These are phyloP conservation scores for Discostella pseudostelligera DNA, from an alignment of 108 stramenopile genomes.

Conservation along the genomic window DNA sequence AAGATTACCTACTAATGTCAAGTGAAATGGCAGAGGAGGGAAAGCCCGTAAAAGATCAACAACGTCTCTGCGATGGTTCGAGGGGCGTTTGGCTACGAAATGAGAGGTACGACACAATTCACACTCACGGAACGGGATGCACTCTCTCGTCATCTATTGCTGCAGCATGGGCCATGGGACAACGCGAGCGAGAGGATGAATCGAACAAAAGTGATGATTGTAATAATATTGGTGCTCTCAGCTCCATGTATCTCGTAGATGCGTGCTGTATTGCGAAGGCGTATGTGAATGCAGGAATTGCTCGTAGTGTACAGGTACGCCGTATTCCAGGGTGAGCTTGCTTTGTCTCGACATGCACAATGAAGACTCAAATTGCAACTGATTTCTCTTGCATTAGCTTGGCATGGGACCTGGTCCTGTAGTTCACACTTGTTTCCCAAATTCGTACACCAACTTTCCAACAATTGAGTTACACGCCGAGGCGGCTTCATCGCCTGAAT, in stretches of 20 bases:
- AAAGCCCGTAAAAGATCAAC: constrained; percentile 39
- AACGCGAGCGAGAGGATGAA: constrained; percentile 35
- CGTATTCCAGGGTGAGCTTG: neutral
- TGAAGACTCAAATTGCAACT: no score
- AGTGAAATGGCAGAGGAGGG: constrained; percentile 36
- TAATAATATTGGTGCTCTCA: constrained; percentile 52
- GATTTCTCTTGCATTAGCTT: constrained; percentile 21
- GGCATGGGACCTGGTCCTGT: constrained; percentile 86
- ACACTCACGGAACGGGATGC: constrained; percentile 91
- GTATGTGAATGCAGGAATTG: constrained; percentile 82
- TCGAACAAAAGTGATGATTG: constrained; percentile 16
- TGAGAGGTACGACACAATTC: constrained; percentile 61
- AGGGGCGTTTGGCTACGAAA: constrained; percentile 78
- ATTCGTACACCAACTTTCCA: constrained; percentile 61
- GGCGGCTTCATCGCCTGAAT: constrained; percentile 10
- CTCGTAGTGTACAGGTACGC: constrained; percentile 51
- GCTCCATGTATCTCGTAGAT: constrained; percentile 60
- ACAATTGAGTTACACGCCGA: constrained; percentile 48
- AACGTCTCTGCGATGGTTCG: constrained; percentile 69
- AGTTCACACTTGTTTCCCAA: constrained; percentile 75
- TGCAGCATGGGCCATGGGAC: constrained; percentile 77
- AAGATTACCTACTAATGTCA: constrained; percentile 67
- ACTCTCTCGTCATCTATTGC: constrained; percentile 89
- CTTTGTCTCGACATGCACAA: neutral
- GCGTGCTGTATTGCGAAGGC: constrained; percentile 85